phyloP scores from a whole-genome alignment of 2,329 filamentous ascomycete genomes.

The Xylariaceae sp. region DNA sequence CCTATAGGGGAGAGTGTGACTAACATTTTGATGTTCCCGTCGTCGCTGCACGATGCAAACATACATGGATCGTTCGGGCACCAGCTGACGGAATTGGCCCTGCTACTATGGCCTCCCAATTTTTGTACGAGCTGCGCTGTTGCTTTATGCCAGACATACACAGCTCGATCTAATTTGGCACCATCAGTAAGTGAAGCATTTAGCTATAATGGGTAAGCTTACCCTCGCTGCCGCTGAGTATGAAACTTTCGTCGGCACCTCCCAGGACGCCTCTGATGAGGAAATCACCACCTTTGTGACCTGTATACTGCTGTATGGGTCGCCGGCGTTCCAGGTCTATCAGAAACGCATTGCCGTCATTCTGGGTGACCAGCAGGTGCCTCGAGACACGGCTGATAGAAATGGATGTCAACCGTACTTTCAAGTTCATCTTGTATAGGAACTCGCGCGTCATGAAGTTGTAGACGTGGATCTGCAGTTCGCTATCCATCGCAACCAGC shows the following conservation, averaged over 20 bases:
- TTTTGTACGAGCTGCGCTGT: constrained; percentile 73
- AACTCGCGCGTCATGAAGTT: constrained; percentile 72
- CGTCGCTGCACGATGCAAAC: constrained; percentile 90
- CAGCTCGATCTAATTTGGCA: constrained; percentile 49
- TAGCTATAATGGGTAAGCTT: constrained; percentile 23
- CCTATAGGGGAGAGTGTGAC: constrained; percentile 30
- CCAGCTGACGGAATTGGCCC: constrained; percentile 88
- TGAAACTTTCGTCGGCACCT: constrained; percentile 86
- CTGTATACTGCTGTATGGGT: constrained; percentile 69
- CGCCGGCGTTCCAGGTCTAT: constrained; percentile 72
- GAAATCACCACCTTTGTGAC: constrained; percentile 69
- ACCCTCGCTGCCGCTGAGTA: constrained; percentile 90
- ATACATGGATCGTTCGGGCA: constrained; percentile 77
- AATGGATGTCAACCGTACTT: constrained; percentile 71
- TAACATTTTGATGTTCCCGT: constrained; percentile 80
- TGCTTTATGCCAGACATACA: constrained; percentile 90
- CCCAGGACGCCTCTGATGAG: constrained; percentile 83
- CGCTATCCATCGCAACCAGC: constrained; percentile 72
- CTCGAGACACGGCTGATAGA: constrained; percentile 77
- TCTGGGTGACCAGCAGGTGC: constrained; percentile 77
- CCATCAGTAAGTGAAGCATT: constrained; percentile 1
- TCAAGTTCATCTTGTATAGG: constrained; percentile 68
- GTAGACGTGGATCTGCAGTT: constrained; percentile 73
- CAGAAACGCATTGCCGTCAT: constrained; percentile 71
- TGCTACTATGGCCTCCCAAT: constrained; percentile 67